phyloP scores from a whole-genome alignment of 1,139 yeast genomes.

The Candida pseudocylindracea region DNA sequence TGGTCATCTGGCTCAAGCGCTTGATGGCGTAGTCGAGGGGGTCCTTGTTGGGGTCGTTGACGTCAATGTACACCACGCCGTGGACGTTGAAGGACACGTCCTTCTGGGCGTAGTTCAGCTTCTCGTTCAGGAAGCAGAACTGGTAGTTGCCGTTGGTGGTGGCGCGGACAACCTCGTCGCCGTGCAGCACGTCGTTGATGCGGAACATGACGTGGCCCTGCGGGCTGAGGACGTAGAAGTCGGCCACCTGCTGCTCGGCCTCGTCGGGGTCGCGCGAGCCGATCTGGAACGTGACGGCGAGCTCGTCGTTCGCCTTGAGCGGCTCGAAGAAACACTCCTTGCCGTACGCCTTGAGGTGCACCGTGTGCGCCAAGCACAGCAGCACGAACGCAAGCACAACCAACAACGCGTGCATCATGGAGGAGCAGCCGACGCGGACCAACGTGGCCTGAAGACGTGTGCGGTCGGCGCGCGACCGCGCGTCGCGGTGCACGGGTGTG shows the following conservation, averaged over 20 bases:
- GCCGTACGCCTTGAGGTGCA: conserved; percentile 64
- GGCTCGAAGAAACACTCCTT: conserved; percentile 78
- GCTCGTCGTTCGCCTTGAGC: conserved; percentile 63
- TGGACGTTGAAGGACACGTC: conserved; percentile 93
- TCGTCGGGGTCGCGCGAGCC: conserved; percentile 76
- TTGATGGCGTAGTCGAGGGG: conserved; percentile 73
- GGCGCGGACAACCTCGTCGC: conserved; percentile 54
- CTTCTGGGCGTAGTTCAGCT: conserved; percentile 45
- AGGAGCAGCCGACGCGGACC: no score
- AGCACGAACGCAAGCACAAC: background rate
- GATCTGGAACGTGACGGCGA: conserved; percentile 80
- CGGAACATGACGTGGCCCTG: conserved; percentile 28
- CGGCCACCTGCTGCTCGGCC: conserved; percentile 56
- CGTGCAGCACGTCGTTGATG: conserved; percentile 46
- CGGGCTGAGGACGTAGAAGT: conserved; percentile 48
- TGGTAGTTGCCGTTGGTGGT: conserved; percentile 49
- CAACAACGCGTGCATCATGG: background rate
- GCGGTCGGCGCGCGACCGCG: no score
- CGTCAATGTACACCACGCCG: conserved; percentile 77
- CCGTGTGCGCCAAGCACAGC: conserved; percentile 39
- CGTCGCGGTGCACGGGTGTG: no score
- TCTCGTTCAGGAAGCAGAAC: conserved; percentile 86
- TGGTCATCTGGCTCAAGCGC: conserved; percentile 52
- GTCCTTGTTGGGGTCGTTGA: conserved; percentile 61
- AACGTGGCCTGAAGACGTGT: no score